Evolutionary conservation across 495 filamentous ascomycete genomes (phyloP).

Genomic region (Trichocladium antarcticum): DNA sequence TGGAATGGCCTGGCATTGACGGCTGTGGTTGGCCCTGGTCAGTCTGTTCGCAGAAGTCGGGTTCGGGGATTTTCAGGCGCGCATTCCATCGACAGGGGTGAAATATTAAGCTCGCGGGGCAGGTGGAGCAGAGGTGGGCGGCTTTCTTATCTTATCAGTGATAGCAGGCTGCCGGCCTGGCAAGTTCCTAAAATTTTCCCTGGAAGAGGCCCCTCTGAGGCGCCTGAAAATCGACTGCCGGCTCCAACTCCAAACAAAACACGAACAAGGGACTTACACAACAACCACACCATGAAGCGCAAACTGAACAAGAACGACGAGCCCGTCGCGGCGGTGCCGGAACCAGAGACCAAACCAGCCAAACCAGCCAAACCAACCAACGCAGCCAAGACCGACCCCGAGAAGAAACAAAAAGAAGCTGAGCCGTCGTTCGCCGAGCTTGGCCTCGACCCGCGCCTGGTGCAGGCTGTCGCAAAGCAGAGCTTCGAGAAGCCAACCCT

Average conservation of each 20-base stretch:
- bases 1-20: too few relatives aligned
- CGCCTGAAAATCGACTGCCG: background rate
- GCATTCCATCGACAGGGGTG: background rate
- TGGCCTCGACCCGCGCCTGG: constrained; percentile 69
- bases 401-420: constrained; percentile 9
- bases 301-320: constrained; percentile 44
- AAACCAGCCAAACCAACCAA: too few relatives aligned
- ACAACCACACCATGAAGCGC: constrained; percentile 38
- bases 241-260: background rate
- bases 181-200: constrained; percentile 2
- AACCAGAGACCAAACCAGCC: too few relatives aligned
- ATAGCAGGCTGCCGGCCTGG: background rate
- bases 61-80: background rate
- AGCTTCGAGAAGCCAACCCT: constrained; percentile 74
- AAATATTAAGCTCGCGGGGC: constrained; percentile 9
- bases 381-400: background rate
- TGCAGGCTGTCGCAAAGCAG: constrained; percentile 75
- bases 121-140: background rate
- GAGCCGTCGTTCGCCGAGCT: constrained; percentile 44
- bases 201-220: background rate
- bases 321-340: constrained; percentile 20
- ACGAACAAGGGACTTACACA: background rate
- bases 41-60: too few relatives aligned
- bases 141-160: constrained; percentile 5
- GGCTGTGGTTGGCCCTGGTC: too few relatives aligned